Percentiles rank a stretch among this genome's conserved stretches.
These are phyloP conservation scores for Botryotinia narcissicola DNA, from an alignment of 2,329 filamentous ascomycete genomes.

Conservation along the genomic window DNA sequence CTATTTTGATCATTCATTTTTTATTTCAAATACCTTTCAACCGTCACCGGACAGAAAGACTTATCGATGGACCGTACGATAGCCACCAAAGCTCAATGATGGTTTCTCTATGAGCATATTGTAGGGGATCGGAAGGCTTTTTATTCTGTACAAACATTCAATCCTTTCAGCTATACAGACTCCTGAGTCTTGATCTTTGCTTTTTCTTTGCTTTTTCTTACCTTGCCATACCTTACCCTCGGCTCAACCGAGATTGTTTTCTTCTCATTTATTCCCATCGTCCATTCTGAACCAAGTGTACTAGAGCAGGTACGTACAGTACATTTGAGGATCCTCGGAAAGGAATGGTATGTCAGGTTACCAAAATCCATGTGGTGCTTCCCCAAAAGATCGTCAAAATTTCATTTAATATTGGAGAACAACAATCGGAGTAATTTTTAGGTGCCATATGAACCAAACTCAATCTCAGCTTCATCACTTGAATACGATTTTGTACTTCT, in stretches of 20 bases:
- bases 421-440: neutral
- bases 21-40: neutral
- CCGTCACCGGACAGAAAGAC: neutral
- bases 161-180: neutral
- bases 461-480: neutral
- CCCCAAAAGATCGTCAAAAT: constrained; percentile 5
- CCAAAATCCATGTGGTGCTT: neutral
- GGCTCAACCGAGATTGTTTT: neutral
- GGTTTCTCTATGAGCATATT: neutral
- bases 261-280: neutral
- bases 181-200: neutral
- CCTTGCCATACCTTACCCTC: neutral
- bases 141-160: neutral
- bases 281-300: neutral
- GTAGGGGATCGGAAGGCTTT: neutral
- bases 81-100: neutral
- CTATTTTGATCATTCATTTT: neutral
- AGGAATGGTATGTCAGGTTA: neutral
- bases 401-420: neutral
- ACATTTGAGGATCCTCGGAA: neutral
- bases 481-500: neutral
- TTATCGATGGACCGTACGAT: neutral
- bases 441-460: neutral
- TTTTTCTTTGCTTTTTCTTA: neutral
- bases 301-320: neutral